Percentiles rank a stretch among this genome's conserved stretches.
These are phyloP conservation scores for Basidiobolus meristosporus DNA, from an alignment of 371 early-diverging fungal genomes.

Conservation along the genomic window DNA sequence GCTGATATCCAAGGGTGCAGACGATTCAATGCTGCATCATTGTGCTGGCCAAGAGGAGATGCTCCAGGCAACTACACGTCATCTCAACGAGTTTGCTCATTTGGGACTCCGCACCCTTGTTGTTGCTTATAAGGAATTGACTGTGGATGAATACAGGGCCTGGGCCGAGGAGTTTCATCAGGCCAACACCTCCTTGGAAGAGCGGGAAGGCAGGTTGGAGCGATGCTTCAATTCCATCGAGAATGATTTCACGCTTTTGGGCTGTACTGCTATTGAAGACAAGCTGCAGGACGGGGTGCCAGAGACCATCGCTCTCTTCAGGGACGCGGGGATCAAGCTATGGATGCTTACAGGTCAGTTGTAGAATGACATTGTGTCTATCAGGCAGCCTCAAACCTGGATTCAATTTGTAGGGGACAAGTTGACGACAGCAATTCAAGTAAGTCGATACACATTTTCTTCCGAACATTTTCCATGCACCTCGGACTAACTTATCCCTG, in stretches of 20 bases:
- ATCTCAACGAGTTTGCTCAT: conserved; percentile 44
- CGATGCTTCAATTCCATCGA: conserved; percentile 3
- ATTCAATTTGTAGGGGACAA: too few relatives aligned
- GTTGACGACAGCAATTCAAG: too few relatives aligned
- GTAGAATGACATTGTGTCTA: too few relatives aligned
- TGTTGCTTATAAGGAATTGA: conserved; percentile 56
- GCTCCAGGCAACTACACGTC: conserved; percentile 7
- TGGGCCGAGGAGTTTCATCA: conserved; percentile 59
- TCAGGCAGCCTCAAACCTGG: too few relatives aligned
- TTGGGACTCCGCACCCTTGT: conserved; percentile 79
- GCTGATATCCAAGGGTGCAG: conserved; percentile 66
- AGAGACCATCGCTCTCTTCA: too few relatives aligned
- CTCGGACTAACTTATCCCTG: too few relatives aligned
- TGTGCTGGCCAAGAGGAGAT: too few relatives aligned
- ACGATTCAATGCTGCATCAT: conserved; percentile 8
- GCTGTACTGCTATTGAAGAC: too few relatives aligned
- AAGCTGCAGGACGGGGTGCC: conserved; percentile 95
- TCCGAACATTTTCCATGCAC: too few relatives aligned
- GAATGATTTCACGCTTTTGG: conserved; percentile 81
- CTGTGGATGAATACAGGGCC: conserved; percentile 45
- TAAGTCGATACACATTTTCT: too few relatives aligned
- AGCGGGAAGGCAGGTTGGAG: conserved; percentile 72
- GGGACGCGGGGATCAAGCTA: too few relatives aligned
- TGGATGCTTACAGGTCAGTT: too few relatives aligned
- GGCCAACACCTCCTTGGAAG: conserved; percentile 58